Conservation (phyloP, 1,284 basidiomycete genomes). For the Vanrija humicola region DNA sequence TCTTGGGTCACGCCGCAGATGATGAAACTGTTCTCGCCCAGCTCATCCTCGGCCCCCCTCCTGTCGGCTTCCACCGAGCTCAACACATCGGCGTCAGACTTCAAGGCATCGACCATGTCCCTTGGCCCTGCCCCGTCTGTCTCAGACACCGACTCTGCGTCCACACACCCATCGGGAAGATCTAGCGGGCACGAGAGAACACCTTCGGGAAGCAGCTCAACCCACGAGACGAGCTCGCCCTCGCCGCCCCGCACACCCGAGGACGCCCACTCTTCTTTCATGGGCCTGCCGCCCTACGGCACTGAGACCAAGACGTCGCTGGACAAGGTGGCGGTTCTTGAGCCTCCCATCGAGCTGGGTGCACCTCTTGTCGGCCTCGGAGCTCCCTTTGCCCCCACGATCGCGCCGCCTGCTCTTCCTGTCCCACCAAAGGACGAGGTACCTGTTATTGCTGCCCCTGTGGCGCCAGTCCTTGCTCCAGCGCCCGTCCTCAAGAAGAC, state of each 20-base stretch:
- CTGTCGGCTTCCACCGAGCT: conserved; percentile 8
- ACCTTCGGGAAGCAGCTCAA: conserved; percentile 41
- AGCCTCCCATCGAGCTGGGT: conserved; percentile 2
- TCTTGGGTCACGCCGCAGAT: conserved; percentile 19
- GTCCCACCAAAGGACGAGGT: conserved; percentile 4
- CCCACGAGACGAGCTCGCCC: conserved; percentile 40
- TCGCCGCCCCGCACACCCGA: conserved; percentile 41
- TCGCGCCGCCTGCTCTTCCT: not conserved
- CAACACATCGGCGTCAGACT: not conserved
- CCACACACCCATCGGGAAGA: conserved; percentile 13
- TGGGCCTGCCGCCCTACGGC: not conserved
- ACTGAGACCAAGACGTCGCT: conserved; percentile 8
- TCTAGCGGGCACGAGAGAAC: conserved; percentile 19
- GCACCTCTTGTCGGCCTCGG: not conserved
- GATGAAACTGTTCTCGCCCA: conserved; percentile 24
- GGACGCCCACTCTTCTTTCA: conserved; percentile 18
- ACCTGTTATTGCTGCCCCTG: not conserved
- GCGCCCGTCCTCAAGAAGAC: conserved; percentile 7
- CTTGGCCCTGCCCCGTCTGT: not conserved
- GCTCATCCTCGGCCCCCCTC: conserved; percentile 24
- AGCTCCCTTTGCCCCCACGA: conserved; percentile 1
- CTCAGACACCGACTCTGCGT: conserved; percentile 8
- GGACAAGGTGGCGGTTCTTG: conserved; percentile 1
- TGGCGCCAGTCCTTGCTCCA: not conserved
- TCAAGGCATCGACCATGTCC: not conserved